A percentile compares a stretch with the other conserved stretches of the same genome.
These are phyloP conservation scores for Aegilops umbellulata DNA, from an alignment of 176 grass and related monocot species.

Conservation along the genomic window DNA sequence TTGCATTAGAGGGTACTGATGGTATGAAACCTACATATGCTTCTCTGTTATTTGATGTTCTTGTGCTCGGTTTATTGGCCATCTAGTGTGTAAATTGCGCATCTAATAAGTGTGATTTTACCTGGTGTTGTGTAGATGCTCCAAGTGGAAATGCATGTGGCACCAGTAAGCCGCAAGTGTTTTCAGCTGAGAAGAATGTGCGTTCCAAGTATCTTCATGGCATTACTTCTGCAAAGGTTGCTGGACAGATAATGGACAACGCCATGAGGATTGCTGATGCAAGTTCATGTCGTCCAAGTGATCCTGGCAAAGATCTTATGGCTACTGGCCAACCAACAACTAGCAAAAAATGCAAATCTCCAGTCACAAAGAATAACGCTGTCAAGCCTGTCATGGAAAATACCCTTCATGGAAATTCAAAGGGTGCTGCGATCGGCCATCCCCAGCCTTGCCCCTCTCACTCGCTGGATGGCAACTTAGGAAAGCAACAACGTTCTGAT, in stretches of 20 bases:
- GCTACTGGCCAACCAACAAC: conserved; percentile 36
- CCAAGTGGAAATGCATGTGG: conserved; percentile 28
- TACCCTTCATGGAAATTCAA: conserved; percentile 34
- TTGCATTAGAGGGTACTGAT: conserved; percentile 27
- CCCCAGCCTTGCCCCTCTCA: conserved; percentile 44
- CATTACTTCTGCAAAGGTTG: conserved; percentile 39
- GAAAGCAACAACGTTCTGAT: conserved; percentile 28
- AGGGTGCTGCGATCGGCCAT: conserved; percentile 35
- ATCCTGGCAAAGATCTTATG: conserved; percentile 46
- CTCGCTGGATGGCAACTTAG: conserved; percentile 34
- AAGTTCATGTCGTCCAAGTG: conserved; percentile 30
- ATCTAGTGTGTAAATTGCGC: background rate
- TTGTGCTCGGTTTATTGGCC: conserved; percentile 2
- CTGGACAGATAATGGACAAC: conserved; percentile 36
- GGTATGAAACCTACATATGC: conserved; percentile 34
- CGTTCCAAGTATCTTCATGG: conserved; percentile 36
- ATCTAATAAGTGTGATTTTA: conserved; percentile 28
- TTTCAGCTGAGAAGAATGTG: conserved; percentile 34
- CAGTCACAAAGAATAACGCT: conserved; percentile 32
- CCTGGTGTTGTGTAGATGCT: conserved; percentile 42
- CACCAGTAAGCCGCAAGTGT: conserved; percentile 8
- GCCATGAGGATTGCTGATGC: conserved; percentile 42
- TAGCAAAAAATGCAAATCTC: conserved; percentile 37
- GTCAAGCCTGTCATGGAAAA: conserved; percentile 26
- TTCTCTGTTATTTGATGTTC: conserved; percentile 8